Percentiles rank a stretch among this genome's conserved stretches.
Evolutionary conservation across 106 monocot species (phyloP).

Genomic region (Alisma plantagoaquatica): DNA sequence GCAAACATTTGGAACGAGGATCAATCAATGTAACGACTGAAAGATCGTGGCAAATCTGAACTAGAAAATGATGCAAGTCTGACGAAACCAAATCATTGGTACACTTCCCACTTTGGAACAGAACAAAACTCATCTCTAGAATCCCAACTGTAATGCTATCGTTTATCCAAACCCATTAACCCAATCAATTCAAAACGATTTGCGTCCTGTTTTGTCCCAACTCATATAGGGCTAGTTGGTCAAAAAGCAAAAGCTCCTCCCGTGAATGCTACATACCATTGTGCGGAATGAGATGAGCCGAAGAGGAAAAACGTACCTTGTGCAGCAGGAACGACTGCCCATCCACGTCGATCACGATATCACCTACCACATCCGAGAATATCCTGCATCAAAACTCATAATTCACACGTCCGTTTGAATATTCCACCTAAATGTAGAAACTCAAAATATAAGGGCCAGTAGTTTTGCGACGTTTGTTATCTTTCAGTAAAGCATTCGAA

Average conservation of each 20-base stretch:
- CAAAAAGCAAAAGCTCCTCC: too few relatives aligned
- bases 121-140: not conserved
- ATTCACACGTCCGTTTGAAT: too few relatives aligned
- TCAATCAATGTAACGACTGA: too few relatives aligned
- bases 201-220: too few relatives aligned
- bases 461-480: too few relatives aligned
- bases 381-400: slow-evolving; percentile 41
- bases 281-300: too few relatives aligned
- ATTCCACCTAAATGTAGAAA: too few relatives aligned
- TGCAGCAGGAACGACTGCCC: slow-evolving; percentile 77
- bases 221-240: too few relatives aligned
- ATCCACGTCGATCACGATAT: slow-evolving; percentile 64
- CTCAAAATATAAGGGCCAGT: too few relatives aligned
- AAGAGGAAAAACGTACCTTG: slow-evolving; percentile 69
- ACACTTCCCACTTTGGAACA: not conserved
- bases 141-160: not conserved
- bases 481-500: too few relatives aligned
- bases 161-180: not conserved
- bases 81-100: slow-evolving; percentile 1
- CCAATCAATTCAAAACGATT: not conserved
- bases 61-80: not conserved
- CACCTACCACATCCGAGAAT: slow-evolving; percentile 74
- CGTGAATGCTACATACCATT: too few relatives aligned
- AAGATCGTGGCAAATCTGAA: too few relatives aligned
- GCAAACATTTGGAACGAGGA: not conserved